These are phyloP conservation scores for Wickerhamiella shivajii DNA, from an alignment of 805 yeast genomes.

Conservation along the genomic window DNA sequence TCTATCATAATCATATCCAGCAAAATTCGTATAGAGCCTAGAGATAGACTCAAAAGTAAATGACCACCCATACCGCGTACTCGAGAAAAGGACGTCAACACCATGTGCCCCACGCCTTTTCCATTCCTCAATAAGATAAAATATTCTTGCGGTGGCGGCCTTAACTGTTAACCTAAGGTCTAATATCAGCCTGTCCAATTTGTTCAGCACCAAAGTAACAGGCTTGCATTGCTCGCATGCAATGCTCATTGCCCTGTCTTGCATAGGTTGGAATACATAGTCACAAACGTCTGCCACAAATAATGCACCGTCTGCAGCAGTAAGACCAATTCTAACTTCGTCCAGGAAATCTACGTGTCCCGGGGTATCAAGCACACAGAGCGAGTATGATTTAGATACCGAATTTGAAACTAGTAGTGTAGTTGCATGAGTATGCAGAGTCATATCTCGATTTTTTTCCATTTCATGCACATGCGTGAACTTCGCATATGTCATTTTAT, in stretches of 20 bases:
- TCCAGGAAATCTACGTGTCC: conserved; percentile 81
- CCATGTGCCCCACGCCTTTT: conserved; percentile 34
- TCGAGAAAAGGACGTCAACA: conserved; percentile 62
- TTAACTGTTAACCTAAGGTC: conserved; percentile 63
- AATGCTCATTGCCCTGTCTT: conserved; percentile 35
- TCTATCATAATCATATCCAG: conserved; percentile 27
- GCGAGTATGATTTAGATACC: conserved; percentile 37
- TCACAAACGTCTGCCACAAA: conserved; percentile 76
- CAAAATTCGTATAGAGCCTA: conserved; percentile 27
- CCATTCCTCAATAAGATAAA: conserved; percentile 45
- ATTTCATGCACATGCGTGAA: conserved; percentile 51
- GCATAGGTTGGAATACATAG: conserved; percentile 50
- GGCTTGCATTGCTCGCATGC: conserved; percentile 38
- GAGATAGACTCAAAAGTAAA: conserved; percentile 62
- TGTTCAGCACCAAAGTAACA: conserved; percentile 53
- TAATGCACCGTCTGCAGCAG: conserved; percentile 49
- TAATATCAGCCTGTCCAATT: conserved; percentile 69
- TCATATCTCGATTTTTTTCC: conserved; percentile 56
- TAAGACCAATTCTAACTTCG: conserved; percentile 45
- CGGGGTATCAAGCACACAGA: conserved; percentile 72
- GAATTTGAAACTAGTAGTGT: conserved; percentile 43
- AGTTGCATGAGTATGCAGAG: conserved; percentile 49
- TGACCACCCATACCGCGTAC: conserved; percentile 43
- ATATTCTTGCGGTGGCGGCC: conserved; percentile 59
- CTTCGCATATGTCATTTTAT: conserved; percentile 27